Base-by-base conservation (phyloP, 805 yeast species). In the Saccharomycopsis schoenii region DNA sequence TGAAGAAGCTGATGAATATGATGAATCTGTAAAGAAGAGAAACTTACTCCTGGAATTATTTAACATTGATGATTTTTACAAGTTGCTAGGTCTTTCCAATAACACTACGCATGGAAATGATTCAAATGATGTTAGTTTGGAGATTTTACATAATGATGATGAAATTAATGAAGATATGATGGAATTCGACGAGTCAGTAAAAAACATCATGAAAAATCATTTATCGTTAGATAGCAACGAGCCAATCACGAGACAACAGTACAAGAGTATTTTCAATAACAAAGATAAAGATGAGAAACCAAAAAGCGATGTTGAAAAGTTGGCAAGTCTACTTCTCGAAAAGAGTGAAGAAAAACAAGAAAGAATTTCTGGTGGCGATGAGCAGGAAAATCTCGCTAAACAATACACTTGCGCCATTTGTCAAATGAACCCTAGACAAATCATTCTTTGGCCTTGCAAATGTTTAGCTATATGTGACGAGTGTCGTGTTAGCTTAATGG, bases 371-470 rank as follows among this genome's bases (percentile, higher is more conserved):
- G 68, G 21, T 11, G 14, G 66, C 15, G 71, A 70, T 1, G 74
- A 71, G 8, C 75, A 72, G 8, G 65, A 70, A 5, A 70, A 71
- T 5, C n/a, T 54, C 34, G 8, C 57, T 15, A 63, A 61, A 50
- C 62, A 60, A 58, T 63, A 37, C 5, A 75, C 76, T 5, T 91
- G 97, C 72, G 96, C 89, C 6, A 85, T 92, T 1, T 92, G 97
- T 70, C 93, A 87, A 66, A 77, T 79, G 4, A 83, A 86, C 61
- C 80, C 83, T 4, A 77, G 97, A 65, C 88, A 86, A 61, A 81
- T 92, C 51, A 84, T 92, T 9, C 75, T 93, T 2, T 92, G 97
- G 97, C 97, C 97, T 0, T 92, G 97, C 70, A 82, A 83, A 67
- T 92, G 97, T 71, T 82, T 92, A 60, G 91, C 96, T 0, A 76